phyloP scores from a whole-genome alignment of 106 monocot species.

The Acorus calamus region DNA sequence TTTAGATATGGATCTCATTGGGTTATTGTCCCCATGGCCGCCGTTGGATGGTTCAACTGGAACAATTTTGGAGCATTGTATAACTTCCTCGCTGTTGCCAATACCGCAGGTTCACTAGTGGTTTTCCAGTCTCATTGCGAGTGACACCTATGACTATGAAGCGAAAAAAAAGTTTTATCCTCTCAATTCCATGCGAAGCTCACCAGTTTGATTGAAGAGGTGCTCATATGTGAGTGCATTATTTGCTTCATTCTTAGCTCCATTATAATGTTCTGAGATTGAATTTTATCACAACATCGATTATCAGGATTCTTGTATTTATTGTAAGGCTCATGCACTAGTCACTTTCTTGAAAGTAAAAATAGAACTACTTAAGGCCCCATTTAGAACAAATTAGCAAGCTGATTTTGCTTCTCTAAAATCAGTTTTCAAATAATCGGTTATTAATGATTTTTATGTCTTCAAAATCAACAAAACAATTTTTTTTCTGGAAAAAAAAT shows the following conservation, averaged over 20 bases:
- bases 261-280: constrained; percentile 42
- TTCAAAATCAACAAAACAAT: too few relatives aligned
- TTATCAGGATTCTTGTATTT: constrained; percentile 56
- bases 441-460: too few relatives aligned
- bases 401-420: too few relatives aligned
- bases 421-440: too few relatives aligned
- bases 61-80: constrained; percentile 61
- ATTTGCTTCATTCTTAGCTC: constrained; percentile 45
- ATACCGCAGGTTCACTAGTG: constrained; percentile 49
- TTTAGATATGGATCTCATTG: constrained; percentile 74
- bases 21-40: constrained; percentile 71
- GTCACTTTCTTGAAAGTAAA: too few relatives aligned
- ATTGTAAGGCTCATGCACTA: constrained; percentile 23
- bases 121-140: constrained; percentile 60
- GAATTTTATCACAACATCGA: constrained; percentile 27
- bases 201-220: constrained; percentile 8
- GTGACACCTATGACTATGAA: constrained; percentile 58
- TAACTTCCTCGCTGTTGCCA: constrained; percentile 60
- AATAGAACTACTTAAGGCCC: too few relatives aligned
- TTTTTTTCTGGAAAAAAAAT: too few relatives aligned
- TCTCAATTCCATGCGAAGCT: constrained; percentile 2
- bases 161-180: constrained; percentile 39
- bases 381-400: too few relatives aligned
- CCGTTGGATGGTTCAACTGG: constrained; percentile 54
- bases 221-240: constrained; percentile 27